Evolutionary conservation across 805 yeast species (phyloP).

Genomic region (Priceomyces carsonii): DNA sequence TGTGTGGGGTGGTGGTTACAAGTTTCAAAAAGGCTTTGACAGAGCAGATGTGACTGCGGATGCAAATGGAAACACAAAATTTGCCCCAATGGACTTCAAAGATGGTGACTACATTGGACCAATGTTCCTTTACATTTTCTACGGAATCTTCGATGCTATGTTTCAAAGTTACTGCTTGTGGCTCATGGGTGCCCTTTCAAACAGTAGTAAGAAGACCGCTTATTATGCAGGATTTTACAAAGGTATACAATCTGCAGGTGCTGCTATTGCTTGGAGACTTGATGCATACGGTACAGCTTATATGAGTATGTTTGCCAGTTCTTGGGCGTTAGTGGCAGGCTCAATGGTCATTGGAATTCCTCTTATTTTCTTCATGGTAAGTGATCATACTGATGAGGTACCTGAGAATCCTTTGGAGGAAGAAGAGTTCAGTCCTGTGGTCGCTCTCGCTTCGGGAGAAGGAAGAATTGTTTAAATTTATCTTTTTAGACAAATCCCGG

Average conservation of each 20-base stretch:
- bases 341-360: constrained; percentile 52
- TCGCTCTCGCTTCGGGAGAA: constrained; percentile 6
- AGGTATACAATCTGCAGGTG: constrained; percentile 64
- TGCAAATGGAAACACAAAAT: constrained; percentile 4
- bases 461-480: neutral
- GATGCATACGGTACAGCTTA: constrained; percentile 44
- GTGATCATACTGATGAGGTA: constrained; percentile 45
- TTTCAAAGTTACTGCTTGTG: constrained; percentile 61
- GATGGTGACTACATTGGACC: constrained; percentile 54
- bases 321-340: constrained; percentile 54
- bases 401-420: constrained; percentile 30
- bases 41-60: constrained; percentile 30
- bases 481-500: too few species aligned
- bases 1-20: constrained; percentile 62
- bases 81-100: constrained; percentile 45
- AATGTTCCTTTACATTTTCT: constrained; percentile 61
- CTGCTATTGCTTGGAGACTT: constrained; percentile 60
- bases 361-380: constrained; percentile 41
- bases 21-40: constrained; percentile 44
- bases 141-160: constrained; percentile 60
- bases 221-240: constrained; percentile 63
- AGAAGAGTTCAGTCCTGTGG: constrained; percentile 16
- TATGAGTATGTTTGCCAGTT: constrained; percentile 44
- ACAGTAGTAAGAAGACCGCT: constrained; percentile 55
- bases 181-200: constrained; percentile 59